Evolutionary conservation across 306 rosid genomes (phyloP), one percentile per base, ranked within the genome.

Genomic region (Cicer judaicum): DNA sequence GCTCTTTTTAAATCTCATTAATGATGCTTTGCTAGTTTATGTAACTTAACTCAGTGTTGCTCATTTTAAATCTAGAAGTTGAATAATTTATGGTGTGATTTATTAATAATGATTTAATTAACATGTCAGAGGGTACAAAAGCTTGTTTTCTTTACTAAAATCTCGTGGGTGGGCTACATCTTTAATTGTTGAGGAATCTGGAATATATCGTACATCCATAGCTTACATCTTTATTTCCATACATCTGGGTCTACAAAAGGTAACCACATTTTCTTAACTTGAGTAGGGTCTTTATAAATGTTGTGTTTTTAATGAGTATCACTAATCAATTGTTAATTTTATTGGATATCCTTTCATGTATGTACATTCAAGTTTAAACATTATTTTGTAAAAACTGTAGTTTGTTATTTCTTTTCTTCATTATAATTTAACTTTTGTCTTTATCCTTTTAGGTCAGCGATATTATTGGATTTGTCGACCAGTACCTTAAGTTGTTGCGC

Each of bases 111-210:
- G 21, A 36, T 67, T 44, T 76, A 21, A 73, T 70, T 78, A 79
- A 81, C 34, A 44, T 78, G 82, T 13, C 85, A 93, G 96, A 93
- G 92, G 98, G 98, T 52, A 83, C 80, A 65, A 97, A 93, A 93
- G 97, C 87, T 87, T 93, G 89, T 92, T 77, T 81, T 88, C 59
- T 74, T 85, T 84, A 82, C 83, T 93, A 70, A 93, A 91, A 82
- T 2, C n/a, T 9, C 34, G 3, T 9, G 1, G 18, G 11, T 39
- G 34, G 39, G 29, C 21, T 19, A 19, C 21, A 1, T 1, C 21
- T 19, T 16, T 16, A 16, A 16, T 1, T 16, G 18, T 16, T 19
- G 21, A 1, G 1, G 21, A 19, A 19, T 19, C 21, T 19, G 1
- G 21, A 19, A 19, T 19, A 19, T 19, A 19, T 19, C 21, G 21